phyloP scores from a whole-genome alignment of 805 yeast genomes.

The Wickerhamomyces subpelliculosus region DNA sequence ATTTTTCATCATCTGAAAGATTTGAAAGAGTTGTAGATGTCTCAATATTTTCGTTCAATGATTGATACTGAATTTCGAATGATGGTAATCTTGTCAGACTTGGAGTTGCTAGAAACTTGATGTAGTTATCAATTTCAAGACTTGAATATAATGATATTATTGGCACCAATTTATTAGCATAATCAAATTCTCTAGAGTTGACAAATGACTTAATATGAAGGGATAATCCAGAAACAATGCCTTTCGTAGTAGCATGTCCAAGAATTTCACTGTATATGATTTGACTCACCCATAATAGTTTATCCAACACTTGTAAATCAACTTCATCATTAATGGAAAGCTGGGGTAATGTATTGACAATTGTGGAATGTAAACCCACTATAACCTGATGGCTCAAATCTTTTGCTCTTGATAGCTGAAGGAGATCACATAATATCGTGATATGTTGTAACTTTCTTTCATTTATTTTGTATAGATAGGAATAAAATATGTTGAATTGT shows the following conservation, averaged over 20 bases:
- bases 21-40: not conserved
- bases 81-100: not conserved
- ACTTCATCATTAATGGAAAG: too few species aligned
- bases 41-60: conserved; percentile 1
- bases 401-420: not conserved
- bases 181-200: conserved; percentile 14
- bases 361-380: not conserved
- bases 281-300: too few species aligned
- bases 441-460: not conserved
- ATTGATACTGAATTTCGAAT: conserved; percentile 1
- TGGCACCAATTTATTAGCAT: not conserved
- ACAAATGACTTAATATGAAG: not conserved
- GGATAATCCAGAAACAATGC: too few species aligned
- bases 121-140: not conserved
- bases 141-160: not conserved
- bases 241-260: too few species aligned
- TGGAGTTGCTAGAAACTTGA: conserved; percentile 2
- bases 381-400: too few species aligned
- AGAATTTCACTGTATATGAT: too few species aligned
- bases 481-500: conserved; percentile 27
- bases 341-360: not conserved
- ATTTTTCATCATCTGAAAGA: conserved; percentile 1
- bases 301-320: too few species aligned
- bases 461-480: not conserved
- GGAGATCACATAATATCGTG: not conserved